phyloP scores from a whole-genome alignment of 345 rosid genomes.

The Excoecaria agallocha region DNA sequence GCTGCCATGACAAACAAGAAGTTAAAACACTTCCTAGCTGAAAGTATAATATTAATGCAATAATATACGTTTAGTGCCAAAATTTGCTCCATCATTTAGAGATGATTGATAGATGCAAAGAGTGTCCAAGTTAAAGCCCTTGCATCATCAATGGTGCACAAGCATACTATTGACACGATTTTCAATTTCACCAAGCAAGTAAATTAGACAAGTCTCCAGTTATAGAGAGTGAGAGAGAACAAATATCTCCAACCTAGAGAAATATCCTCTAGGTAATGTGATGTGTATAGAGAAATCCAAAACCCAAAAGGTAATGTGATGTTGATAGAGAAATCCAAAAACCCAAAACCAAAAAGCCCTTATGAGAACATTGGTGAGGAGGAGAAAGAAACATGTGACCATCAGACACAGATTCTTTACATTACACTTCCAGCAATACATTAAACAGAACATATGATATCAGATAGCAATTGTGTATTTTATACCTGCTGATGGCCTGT shows the following conservation, averaged over 20 bases:
- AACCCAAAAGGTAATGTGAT: background rate
- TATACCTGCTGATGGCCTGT: slow-evolving; percentile 90
- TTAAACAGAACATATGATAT: background rate
- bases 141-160: background rate
- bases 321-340: background rate
- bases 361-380: background rate
- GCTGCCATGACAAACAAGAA: no score
- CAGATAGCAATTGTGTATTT: background rate
- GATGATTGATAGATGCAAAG: background rate
- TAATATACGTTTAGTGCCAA: background rate
- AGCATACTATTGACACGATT: background rate
- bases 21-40: background rate
- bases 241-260: background rate
- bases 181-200: background rate
- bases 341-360: background rate
- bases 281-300: background rate
- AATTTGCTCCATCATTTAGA: background rate
- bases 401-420: background rate
- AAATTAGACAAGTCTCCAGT: background rate
- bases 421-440: slow-evolving; percentile 2
- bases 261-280: background rate
- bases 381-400: background rate
- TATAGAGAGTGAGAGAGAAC: background rate
- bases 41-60: background rate
- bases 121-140: background rate